Evolutionary conservation across 1,284 basidiomycete species (phyloP).

Genomic region (Psilocybe mexicana): DNA sequence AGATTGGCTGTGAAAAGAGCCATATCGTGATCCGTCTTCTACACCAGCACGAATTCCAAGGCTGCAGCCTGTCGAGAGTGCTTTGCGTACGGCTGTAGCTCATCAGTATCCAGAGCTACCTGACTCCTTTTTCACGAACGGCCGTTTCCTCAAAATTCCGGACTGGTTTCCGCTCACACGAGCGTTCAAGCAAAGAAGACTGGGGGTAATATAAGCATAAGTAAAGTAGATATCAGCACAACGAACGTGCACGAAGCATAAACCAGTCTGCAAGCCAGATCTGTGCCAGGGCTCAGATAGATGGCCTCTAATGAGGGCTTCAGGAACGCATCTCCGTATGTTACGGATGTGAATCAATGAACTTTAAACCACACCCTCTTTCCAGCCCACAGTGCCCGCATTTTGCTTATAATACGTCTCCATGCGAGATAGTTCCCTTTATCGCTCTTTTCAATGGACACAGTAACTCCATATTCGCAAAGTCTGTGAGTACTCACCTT

Average conservation of each 20-base stretch:
- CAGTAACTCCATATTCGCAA: slow-evolving; percentile 4
- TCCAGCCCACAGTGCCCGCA: background rate
- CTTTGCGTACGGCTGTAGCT: too few species aligned
- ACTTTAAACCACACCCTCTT: background rate
- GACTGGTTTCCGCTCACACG: too few species aligned
- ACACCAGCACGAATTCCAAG: too few species aligned
- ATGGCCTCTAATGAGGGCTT: background rate
- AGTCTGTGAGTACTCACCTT: slow-evolving; percentile 10
- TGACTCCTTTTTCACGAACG: too few species aligned
- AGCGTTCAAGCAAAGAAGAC: too few species aligned
- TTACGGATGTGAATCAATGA: slow-evolving; percentile 4
- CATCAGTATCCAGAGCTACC: too few species aligned
- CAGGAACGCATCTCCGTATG: slow-evolving; percentile 11
- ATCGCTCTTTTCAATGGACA: slow-evolving; percentile 5
- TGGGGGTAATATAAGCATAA: too few species aligned
- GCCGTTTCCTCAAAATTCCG: too few species aligned
- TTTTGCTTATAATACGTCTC: background rate
- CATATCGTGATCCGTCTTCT: too few species aligned
- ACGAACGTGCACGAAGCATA: background rate
- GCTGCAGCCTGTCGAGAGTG: too few species aligned
- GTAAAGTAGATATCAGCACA: too few species aligned
- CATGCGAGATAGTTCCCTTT: background rate
- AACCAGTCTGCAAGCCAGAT: background rate
- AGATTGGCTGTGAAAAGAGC: too few species aligned
- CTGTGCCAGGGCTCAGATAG: background rate